Base-by-base conservation (phyloP, 2,329 filamentous ascomycete genomes). In the Taxawa tesnikishii region DNA sequence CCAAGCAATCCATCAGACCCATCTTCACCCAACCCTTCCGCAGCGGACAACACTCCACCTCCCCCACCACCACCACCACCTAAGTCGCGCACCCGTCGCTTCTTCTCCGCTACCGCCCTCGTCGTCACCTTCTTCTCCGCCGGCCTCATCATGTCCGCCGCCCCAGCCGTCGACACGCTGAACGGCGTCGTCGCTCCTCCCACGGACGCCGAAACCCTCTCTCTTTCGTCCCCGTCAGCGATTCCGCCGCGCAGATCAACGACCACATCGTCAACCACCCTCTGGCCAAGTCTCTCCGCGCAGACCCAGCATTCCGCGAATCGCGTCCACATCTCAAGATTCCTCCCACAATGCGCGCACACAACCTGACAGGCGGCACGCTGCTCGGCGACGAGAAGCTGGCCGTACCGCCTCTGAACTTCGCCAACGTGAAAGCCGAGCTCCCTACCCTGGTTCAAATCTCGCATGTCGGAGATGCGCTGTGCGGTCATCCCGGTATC, bases 401-500 rank as follows among this genome's bases (percentile, higher is more conserved):
- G 39, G 74, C 74, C 3, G 81, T 94, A 1, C 87, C 88, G 3
- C 85, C 88, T 2, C 67, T 83, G 28, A 71, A 74, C 5, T 96
- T 87, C 68, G 67, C 63, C 33, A 43, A 45, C 29, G 27, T 34
- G 10, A 28, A 36, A 14, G 67, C 71, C 14, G 71, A 67, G 16
- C 80, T 83, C 32, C 51, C 51, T 3, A 38, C 37, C 5, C 52
- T 60, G 26, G 73, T 87, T 5, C 73, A 75, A 10, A 69, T 96
- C 26, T 69, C 77, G 32, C 87, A 87, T 51, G 67, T 94, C 0
- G 88, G 88, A 2, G 59, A 68, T 3, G 76, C 83, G 46, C 63
- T 96, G 25, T 94, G 84, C 51, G 88, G 88, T 2, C 87, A 96
- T 55, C 82, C 83, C 5, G 84, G 82, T 3, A 83, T 96, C 40